A percentile compares a stretch with the other conserved stretches of the same genome.
phyloP scores from a whole-genome alignment of 2,329 filamentous ascomycete species.

The Epichloe sylvatica region DNA sequence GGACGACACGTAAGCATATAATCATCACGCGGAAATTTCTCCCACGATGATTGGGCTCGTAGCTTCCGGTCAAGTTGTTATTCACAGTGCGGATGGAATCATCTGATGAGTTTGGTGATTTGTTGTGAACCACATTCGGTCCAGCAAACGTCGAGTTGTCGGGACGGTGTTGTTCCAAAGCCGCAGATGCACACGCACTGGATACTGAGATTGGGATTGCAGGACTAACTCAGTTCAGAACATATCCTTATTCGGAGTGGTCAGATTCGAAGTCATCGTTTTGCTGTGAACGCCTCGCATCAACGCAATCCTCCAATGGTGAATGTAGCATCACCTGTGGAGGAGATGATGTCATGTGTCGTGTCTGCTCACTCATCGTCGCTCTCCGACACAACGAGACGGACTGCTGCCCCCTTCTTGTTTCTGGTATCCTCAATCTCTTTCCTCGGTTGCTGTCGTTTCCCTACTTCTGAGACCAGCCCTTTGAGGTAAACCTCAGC shows the following conservation, averaged over 20 bases:
- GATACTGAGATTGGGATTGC: neutral
- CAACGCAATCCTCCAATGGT: neutral
- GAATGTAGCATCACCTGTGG: neutral
- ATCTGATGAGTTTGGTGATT: neutral
- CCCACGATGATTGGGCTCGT: neutral
- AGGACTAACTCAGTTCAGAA: neutral
- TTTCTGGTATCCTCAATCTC: slow-evolving; percentile 27
- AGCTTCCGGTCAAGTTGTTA: neutral
- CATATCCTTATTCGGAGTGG: neutral
- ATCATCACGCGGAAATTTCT: neutral
- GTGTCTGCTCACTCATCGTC: slow-evolving; percentile 19
- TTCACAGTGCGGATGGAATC: neutral
- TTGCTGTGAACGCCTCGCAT: neutral
- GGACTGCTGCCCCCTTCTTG: slow-evolving; percentile 28
- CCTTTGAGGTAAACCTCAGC: slow-evolving; percentile 75
- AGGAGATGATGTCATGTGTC: slow-evolving; percentile 7
- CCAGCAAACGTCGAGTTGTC: neutral
- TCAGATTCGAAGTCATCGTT: neutral
- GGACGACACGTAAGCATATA: neutral
- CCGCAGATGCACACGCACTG: neutral
- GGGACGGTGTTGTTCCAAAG: neutral
- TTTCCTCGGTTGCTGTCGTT: slow-evolving; percentile 31
- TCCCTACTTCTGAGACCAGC: slow-evolving; percentile 57
- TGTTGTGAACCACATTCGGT: neutral
- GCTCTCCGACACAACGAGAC: slow-evolving; percentile 29